Base-by-base conservation (phyloP, 2,329 filamentous ascomycete species). In the Fusarium sp. region DNA sequence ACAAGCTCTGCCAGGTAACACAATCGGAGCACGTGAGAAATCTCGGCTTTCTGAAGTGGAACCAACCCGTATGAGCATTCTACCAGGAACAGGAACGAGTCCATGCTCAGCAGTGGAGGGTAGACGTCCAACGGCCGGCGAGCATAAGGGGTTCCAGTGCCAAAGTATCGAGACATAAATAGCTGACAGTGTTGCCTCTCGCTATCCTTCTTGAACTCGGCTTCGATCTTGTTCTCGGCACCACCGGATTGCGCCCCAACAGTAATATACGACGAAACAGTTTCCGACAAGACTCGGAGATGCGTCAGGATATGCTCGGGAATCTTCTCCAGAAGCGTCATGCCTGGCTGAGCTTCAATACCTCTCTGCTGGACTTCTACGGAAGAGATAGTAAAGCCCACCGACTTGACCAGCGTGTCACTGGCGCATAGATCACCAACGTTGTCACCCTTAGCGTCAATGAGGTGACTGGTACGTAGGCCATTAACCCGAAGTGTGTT, bases 351-450 rank as follows among this genome's bases (percentile, higher is more conserved):
- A 22, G 89, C 89, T 71, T 93, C 91, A 5, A 93, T 84, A 8
- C 96, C 96, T 71, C 96, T 91, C 77, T 97, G 94, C 67, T 94
- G 90, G 68, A 98, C 97, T 79, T 99, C 96, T 6, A 92, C 89
- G 0, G 94, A 90, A 10, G 94, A 90, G 60, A 99, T 94, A 0
- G 94, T 95, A 76, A 90, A 93, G 3, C 93, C 95, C 15, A 97
- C 88, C 3, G 89, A 83, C 59, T 85, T 84, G 15, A 89, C 86
- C 13, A 94, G 78, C 2, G 86, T 85, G 71, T 92, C 89, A 58
- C 85, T 86, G 22, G 78, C 80, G 56, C 79, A 80, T 7, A 90
- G 76, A 56, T 87, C 82, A 49, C 83, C 81, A 17, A 74, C 72
- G 39, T 73, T 75, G 46, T 75, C 75, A 39, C 62, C 68, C 71